Evolutionary conservation across 345 rosid genomes (phyloP).

Genomic region (Nephelium lappaceum): DNA sequence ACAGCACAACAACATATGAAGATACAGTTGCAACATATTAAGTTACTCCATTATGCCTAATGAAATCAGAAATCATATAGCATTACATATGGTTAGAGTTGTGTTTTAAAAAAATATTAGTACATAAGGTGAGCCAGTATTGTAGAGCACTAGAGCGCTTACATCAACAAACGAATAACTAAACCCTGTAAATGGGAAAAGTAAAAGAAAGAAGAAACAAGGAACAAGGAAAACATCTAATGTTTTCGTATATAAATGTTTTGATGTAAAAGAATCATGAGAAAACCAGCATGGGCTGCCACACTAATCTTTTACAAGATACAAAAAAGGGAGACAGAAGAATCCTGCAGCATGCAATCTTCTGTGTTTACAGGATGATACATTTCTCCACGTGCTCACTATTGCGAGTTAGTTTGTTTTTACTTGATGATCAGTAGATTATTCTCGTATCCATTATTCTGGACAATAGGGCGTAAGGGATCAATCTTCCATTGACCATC

Average conservation of each 20-base stretch:
- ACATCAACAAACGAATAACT: not conserved
- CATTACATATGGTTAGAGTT: not conserved
- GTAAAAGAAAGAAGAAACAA: not conserved
- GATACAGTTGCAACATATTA: too few relatives aligned
- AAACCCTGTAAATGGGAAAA: not conserved
- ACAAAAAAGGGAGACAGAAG: not conserved
- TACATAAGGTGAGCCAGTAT: not conserved
- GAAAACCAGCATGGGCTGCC: conserved; percentile 14
- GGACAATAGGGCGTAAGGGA: conserved; percentile 82
- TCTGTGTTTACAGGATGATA: not conserved
- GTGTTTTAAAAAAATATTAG: not conserved
- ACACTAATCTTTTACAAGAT: conserved; percentile 22
- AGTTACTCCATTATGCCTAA: not conserved
- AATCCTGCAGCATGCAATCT: not conserved
- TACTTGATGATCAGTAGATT: conserved; percentile 70
- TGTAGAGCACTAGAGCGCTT: not conserved
- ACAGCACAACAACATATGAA: too few relatives aligned
- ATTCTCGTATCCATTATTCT: conserved; percentile 63
- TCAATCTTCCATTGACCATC: conserved; percentile 96
- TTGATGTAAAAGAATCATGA: conserved; percentile 12
- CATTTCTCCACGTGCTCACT: not conserved
- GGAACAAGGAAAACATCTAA: not conserved
- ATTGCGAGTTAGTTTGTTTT: conserved; percentile 5
- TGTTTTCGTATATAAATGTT: not conserved
- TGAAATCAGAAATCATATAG: not conserved